These are phyloP conservation scores for Glebionis coronaria DNA, from an alignment of 129 eudicot species.

Conservation along the genomic window DNA sequence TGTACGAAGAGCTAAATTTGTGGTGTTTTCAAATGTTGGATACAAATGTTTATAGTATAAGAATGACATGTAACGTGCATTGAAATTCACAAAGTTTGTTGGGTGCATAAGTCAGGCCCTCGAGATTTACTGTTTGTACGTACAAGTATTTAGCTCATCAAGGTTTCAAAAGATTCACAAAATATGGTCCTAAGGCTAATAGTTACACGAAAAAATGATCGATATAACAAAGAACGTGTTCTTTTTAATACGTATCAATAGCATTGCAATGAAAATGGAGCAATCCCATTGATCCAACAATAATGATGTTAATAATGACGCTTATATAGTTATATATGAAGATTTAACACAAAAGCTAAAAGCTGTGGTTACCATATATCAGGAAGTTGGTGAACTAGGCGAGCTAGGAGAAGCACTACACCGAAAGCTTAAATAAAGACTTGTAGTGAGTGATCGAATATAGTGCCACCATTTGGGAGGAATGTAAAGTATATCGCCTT, in stretches of 20 bases:
- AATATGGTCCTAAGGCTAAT: background rate
- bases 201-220: background rate
- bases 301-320: background rate
- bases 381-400: slow-evolving; percentile 28
- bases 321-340: slow-evolving; percentile 12
- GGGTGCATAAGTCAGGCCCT: background rate
- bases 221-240: background rate
- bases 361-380: too few species aligned
- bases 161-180: background rate
- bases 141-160: background rate
- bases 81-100: background rate
- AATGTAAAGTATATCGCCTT: slow-evolving; percentile 98
- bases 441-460: slow-evolving; percentile 85
- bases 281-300: slow-evolving; percentile 14
- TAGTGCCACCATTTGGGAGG: slow-evolving; percentile 99
- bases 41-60: slow-evolving; percentile 18
- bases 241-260: background rate
- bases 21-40: slow-evolving; percentile 17
- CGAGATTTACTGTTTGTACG: background rate
- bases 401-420: slow-evolving; percentile 47
- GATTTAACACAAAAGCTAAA: slow-evolving; percentile 21
- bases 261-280: slow-evolving; percentile 24
- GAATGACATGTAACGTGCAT: slow-evolving; percentile 7
- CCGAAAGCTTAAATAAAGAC: slow-evolving; percentile 99
- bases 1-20: slow-evolving; percentile 23